Evolutionary conservation across 2,329 filamentous ascomycete species (phyloP), one percentile per base, ranked within the genome.

Genomic region (Aureobasidium sp.): DNA sequence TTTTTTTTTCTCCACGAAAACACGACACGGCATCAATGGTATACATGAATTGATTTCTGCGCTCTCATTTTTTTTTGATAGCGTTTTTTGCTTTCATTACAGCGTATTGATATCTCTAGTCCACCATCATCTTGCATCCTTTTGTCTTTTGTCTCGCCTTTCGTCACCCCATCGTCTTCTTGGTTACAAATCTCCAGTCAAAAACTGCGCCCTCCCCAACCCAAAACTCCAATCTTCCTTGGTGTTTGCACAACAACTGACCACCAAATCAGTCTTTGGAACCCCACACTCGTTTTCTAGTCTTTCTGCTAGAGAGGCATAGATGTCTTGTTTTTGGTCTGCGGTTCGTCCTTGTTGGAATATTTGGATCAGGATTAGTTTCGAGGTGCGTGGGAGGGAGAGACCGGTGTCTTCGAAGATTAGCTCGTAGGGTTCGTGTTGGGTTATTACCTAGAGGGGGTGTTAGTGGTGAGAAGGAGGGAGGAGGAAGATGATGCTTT

Each of bases 211-310:
- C 44, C 67, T 61, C 1, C 69, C 69, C 31, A 65, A 58, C 6
- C 70, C 70, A 63, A 72, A 72, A 63, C 68, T 71, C 70, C 71
- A 72, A 64, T 72, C 69, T 49, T 69, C 70, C 64, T 65, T 67
- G 22, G 64, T 66, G 63, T 70, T 71, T 45, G 60, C 47, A 24
- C 62, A 60, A 56, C 65, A 63, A 44, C 64, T 68, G 17, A 73
- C 61, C 52, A 73, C 68, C 61, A 72, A 63, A 63, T 72, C 70
- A 11, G 67, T 59, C 1, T 66, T 66, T 31, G 66, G 60, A 0
- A 72, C 24, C 14, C 65, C 67, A 37, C 66, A 67, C 50, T 68
- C 63, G 17, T 58, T 52, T 42, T 66, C 64, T 60, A 71, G 53
- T 15, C 60, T 42, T 31, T 69, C 67, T 6, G 69, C 68, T 31